Base-by-base conservation (phyloP, 2,329 filamentous ascomycete genomes). In the Incumbomyces delicatus region DNA sequence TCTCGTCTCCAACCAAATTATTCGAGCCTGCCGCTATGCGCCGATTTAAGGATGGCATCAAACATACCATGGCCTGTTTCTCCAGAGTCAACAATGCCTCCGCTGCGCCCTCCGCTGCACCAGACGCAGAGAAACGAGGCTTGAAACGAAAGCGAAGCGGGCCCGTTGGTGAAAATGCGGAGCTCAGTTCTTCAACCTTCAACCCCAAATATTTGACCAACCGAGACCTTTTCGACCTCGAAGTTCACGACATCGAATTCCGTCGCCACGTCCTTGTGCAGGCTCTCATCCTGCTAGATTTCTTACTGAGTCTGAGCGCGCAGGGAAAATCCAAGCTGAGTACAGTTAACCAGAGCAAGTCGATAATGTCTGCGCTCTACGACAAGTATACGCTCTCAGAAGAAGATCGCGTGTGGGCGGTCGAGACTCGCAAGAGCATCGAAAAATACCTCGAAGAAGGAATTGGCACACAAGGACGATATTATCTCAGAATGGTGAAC, bases 131-230 rank as follows among this genome's bases (percentile, higher is more conserved):
- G 39, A 81, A 79, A 52, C 77, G 76, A 53, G 78, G 77, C 4
- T 67, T 63, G 27, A 94, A 89, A 66, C 78, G 87, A 47, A 94
- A 89, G 63, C 72, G 76, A 36, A 77, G 78, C 6, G 81, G 83
- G 50, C 20, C 44, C 14, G 47, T 53, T 16, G 30, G 44, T 6
- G 40, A 48, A 11, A 33, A 27, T 30, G 43, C 46, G 5, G 34
- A 37, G 18, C 27, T 30, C 12, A 69, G 81, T 42, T 74, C 80
- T 18, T 83, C 80, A 60, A 81, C 78, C 18, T 96, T 95, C 68
- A 98, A 98, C 59, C 90, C 94, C 1, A 98, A 96, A 62, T 99
- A 98, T 62, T 76, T 99, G 14, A 99, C 92, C n/a, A 96, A 89
- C 63, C 78, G 85, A 54, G 94, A 98, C 62, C 73, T 99, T 1